These are phyloP conservation scores for Oropetium thomaeum DNA, from an alignment of 176 grass and related monocot species.

Conservation along the genomic window DNA sequence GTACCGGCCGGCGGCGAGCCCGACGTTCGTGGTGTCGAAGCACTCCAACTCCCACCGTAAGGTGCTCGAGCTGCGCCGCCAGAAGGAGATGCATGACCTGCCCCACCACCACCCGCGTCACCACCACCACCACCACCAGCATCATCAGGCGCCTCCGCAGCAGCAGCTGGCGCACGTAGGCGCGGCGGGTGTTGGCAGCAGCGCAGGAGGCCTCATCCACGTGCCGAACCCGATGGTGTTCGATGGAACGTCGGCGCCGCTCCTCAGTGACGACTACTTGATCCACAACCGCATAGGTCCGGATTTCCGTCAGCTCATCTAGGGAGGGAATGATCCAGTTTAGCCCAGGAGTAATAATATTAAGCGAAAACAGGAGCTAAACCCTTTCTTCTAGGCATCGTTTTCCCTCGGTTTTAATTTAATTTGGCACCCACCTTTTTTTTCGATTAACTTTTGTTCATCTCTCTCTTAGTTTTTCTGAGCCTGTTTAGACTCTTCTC, in stretches of 20 bases:
- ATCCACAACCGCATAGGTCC: slow-evolving; percentile 66
- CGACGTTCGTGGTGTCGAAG: slow-evolving; percentile 72
- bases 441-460: no score
- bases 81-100: slow-evolving; percentile 59
- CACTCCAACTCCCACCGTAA: slow-evolving; percentile 99
- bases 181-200: no score
- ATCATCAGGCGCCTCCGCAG: slow-evolving; percentile 9
- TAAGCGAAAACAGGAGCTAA: slow-evolving; percentile 39
- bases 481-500: slow-evolving; percentile 12
- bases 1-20: slow-evolving; percentile 93
- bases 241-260: slow-evolving; percentile 40
- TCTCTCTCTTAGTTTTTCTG: slow-evolving; percentile 17
- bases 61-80: slow-evolving; percentile 91
- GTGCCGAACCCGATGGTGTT: slow-evolving; percentile 36
- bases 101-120: not conserved
- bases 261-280: slow-evolving; percentile 54
- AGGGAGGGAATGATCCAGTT: slow-evolving; percentile 30
- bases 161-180: slow-evolving; percentile 17
- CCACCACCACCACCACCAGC: slow-evolving; percentile 8
- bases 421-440: slow-evolving; percentile 20
- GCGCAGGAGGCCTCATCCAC: slow-evolving; percentile 18
- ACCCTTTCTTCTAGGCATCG: slow-evolving; percentile 26
- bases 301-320: slow-evolving; percentile 76
- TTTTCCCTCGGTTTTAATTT: slow-evolving; percentile 49
- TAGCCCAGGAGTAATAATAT: slow-evolving; percentile 64